Conservation (phyloP, 139 green algal species). For the Coccomyxa sp. region DNA sequence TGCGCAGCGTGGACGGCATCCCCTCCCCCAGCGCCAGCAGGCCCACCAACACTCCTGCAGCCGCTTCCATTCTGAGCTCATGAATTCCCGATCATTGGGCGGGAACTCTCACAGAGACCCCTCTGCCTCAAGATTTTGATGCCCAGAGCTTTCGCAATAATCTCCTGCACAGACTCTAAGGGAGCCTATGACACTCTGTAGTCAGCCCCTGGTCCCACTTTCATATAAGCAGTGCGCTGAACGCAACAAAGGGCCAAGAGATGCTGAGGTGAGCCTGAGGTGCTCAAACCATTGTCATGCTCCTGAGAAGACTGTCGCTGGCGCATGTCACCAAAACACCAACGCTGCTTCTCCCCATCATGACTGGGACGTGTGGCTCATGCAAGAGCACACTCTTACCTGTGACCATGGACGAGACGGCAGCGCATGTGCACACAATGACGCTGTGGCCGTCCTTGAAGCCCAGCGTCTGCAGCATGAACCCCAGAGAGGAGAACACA, state of each 20-base stretch:
- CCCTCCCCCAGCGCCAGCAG: conserved; percentile 69
- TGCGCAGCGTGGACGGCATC: conserved; percentile 33
- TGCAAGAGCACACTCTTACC: conserved; percentile 14
- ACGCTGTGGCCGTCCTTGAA: conserved; percentile 79
- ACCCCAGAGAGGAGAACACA: conserved; percentile 59
- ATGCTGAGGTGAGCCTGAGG: background rate
- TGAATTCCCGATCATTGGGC: too few relatives aligned
- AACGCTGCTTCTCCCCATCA: background rate
- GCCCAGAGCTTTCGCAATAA: too few relatives aligned
- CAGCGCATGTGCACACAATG: conserved; percentile 75
- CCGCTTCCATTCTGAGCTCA: background rate
- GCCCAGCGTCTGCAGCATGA: conserved; percentile 75
- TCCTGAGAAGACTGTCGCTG: background rate
- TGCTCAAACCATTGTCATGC: too few relatives aligned
- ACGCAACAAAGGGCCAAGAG: background rate
- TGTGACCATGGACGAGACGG: conserved; percentile 71
- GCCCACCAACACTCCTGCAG: conserved; percentile 55
- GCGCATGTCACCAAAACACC: background rate
- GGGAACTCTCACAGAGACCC: too few relatives aligned
- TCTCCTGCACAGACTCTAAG: too few relatives aligned
- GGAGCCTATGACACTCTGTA: too few relatives aligned
- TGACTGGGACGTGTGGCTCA: background rate
- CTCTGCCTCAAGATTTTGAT: too few relatives aligned
- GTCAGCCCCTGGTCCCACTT: too few relatives aligned
- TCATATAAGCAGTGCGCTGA: background rate